Percentiles rank a stretch among this genome's conserved stretches.
These are phyloP conservation scores for Cornus florida DNA, from an alignment of 148 eudicot genomes.

Conservation along the genomic window DNA sequence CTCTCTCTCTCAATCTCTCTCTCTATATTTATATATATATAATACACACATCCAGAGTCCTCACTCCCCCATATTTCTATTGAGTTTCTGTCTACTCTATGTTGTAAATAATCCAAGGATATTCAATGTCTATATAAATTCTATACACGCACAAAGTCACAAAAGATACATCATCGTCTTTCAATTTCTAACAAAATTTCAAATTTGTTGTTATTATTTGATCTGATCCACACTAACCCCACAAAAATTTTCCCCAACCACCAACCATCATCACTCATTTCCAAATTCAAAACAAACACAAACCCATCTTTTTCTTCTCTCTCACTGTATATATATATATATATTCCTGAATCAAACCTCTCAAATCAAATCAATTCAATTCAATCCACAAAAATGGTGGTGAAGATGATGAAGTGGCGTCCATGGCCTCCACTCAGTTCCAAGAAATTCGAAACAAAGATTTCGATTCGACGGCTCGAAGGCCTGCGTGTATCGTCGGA, in stretches of 20 bases:
- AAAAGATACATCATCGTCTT: too few species aligned
- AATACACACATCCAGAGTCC: too few species aligned
- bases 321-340: not conserved
- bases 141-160: too few species aligned
- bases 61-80: not conserved
- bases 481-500: conserved; percentile 27
- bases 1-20: not conserved
- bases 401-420: conserved; percentile 70
- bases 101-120: not conserved
- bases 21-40: too few species aligned
- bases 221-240: not conserved
- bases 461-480: conserved; percentile 36
- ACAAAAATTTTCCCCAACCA: not conserved
- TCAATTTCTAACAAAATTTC: not conserved
- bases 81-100: not conserved
- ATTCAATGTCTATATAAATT: not conserved
- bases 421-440: conserved; percentile 56
- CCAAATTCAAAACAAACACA: not conserved
- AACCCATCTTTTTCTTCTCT: not conserved
- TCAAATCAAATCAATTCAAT: too few species aligned
- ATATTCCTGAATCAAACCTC: too few species aligned
- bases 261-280: not conserved
- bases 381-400: conserved; percentile 36
- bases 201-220: not conserved
- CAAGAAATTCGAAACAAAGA: conserved; percentile 50